Conservation (phyloP, 1,139 yeast genomes). For the Pichia sp. region DNA sequence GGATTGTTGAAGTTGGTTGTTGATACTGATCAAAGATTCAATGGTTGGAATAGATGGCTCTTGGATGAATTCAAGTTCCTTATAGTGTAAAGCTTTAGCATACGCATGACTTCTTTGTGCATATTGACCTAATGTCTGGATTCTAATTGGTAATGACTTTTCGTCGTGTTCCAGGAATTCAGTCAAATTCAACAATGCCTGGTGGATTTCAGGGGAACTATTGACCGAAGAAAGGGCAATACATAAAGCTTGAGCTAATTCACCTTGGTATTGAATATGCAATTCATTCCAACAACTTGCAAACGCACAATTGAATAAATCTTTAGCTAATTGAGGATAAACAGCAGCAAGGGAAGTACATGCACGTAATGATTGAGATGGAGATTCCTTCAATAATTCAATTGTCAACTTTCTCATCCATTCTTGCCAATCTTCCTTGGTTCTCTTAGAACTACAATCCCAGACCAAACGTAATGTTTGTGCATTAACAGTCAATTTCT, state of each 20-base stretch:
- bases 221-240: constrained; percentile 87
- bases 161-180: constrained; percentile 99
- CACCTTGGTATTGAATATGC: constrained; percentile 91
- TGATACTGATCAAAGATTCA: constrained; percentile 88
- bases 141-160: constrained; percentile 87
- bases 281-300: constrained; percentile 96
- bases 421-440: constrained; percentile 97
- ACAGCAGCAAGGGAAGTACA: constrained; percentile 90
- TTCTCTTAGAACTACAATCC: constrained; percentile 88
- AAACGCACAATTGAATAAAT: constrained; percentile 91
- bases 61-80: constrained; percentile 90
- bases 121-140: constrained; percentile 84
- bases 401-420: constrained; percentile 91
- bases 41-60: constrained; percentile 93
- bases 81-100: constrained; percentile 95
- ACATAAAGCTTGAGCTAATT: constrained; percentile 80
- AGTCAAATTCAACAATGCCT: constrained; percentile 81
- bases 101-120: constrained; percentile 97
- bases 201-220: constrained; percentile 95
- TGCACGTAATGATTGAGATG: constrained; percentile 92
- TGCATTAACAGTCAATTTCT: constrained; percentile 79
- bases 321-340: constrained; percentile 86
- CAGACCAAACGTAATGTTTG: constrained; percentile 78
- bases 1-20: constrained; percentile 91
- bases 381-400: constrained; percentile 86